Base-by-base conservation (phyloP, 1,284 basidiomycete genomes). In the Pseudomicrostroma phylloplanum region DNA sequence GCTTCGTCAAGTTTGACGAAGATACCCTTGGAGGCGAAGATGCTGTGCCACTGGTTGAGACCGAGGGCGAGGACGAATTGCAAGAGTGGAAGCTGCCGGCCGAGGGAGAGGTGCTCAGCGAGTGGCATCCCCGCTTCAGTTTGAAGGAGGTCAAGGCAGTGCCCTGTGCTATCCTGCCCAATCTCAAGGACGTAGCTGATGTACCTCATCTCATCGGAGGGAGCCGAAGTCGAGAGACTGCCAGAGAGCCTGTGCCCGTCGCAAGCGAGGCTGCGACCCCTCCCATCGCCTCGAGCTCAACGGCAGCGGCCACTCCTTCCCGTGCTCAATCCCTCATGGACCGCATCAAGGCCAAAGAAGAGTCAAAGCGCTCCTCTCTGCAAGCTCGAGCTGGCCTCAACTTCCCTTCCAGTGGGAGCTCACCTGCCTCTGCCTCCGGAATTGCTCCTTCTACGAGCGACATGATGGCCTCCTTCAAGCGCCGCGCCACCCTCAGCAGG, bases 261-360 rank as follows among this genome's bases (percentile, higher is more conserved):
- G 19, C 2, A 6, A 42, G n/a, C 40, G 56, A 30, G 43, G 46
- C 11, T 12, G 51, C 30, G 8, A 46, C 11, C 19, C 57, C 25
- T 19, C 55, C 9, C 19, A 46, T 3, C 12, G 17, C 53, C n/a
- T 39, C 63, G n/a, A 13, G 23, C 2, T 23, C 49, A 13, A 21
- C 39, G 12, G 26, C 36, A 15, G 0, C 26, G 6, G 53, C 61
- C 13, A 65, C 61, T 1, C 53, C 65, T 1, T 8, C 21, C 9
- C 25, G n/a, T 0, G 67, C 61, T 3, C 21, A 67, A 41, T 55
- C 61, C 1, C 60, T 73, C 0, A 62, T 60, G 39, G 70, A 73
- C 40, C 66, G 70, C 19, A 72, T 73, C 51, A 57, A 61, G 41
- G 70, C 68, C 11, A 73, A 73, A 49, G 71, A 71, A 58, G 59